Conservation (phyloP, 805 yeast species). For the Barnettozyma salicaria region DNA sequence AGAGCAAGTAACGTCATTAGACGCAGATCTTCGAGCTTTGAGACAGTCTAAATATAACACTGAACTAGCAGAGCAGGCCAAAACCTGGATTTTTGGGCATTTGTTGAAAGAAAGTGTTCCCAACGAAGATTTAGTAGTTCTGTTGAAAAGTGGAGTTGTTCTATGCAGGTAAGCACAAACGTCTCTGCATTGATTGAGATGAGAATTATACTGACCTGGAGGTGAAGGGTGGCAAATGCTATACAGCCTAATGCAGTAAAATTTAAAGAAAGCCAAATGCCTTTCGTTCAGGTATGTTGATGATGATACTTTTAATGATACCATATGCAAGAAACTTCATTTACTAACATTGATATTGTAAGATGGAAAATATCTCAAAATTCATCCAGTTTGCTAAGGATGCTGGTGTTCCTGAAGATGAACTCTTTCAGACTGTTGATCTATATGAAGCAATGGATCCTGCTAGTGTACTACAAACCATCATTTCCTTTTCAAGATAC, state of each 20-base stretch:
- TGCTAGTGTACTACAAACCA: constrained; percentile 67
- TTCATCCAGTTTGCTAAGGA: constrained; percentile 56
- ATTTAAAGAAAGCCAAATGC: constrained; percentile 61
- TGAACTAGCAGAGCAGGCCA: constrained; percentile 35
- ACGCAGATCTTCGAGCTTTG: constrained; percentile 50
- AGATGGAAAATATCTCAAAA: constrained; percentile 80
- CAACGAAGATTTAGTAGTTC: constrained; percentile 43
- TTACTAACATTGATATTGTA: constrained; percentile 23
- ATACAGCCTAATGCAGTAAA: constrained; percentile 34
- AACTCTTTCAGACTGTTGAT: constrained; percentile 73
- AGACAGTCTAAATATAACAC: constrained; percentile 47
- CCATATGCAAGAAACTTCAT: constrained; percentile 43
- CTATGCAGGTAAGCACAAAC: constrained; percentile 20
- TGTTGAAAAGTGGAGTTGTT: constrained; percentile 55
- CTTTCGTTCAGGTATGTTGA: constrained; percentile 5
- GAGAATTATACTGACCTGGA: background rate
- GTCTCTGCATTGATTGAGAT: background rate
- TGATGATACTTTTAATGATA: too few species aligned
- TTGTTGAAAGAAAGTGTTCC: constrained; percentile 28
- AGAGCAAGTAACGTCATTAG: constrained; percentile 47
- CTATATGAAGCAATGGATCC: constrained; percentile 70
- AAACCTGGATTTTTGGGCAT: constrained; percentile 46
- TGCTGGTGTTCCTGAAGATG: constrained; percentile 75
- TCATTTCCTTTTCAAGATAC: constrained; percentile 67
- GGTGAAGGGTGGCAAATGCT: constrained; percentile 40